Evolutionary conservation across 2,329 filamentous ascomycete species (phyloP).

Genomic region (Fusarium kyushuense): DNA sequence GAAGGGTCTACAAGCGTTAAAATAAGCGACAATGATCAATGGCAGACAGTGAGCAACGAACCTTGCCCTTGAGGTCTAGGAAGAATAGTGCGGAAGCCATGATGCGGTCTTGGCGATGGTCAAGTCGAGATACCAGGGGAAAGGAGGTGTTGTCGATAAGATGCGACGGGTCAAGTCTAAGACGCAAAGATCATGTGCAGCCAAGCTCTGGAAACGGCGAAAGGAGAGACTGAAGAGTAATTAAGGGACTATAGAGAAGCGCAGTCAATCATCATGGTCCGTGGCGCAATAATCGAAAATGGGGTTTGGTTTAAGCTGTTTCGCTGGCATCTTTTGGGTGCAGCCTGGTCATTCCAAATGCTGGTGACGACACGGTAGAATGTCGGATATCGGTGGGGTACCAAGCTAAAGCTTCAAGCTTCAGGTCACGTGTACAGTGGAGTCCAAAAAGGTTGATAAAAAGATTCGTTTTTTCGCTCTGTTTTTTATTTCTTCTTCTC

Average conservation of each 20-base stretch:
- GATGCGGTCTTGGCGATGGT: slow-evolving; percentile 49
- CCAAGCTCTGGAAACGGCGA: slow-evolving; percentile 9
- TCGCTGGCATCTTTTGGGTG: slow-evolving; percentile 47
- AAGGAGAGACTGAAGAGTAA: slow-evolving; percentile 26
- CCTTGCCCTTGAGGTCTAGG: slow-evolving; percentile 99
- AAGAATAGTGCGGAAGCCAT: slow-evolving; percentile 99
- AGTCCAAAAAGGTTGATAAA: slow-evolving; percentile 17
- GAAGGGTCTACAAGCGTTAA: slow-evolving; percentile 78
- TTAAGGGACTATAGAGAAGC: slow-evolving; percentile 39
- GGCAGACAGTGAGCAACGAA: slow-evolving; percentile 53
- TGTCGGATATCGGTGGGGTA: slow-evolving; percentile 44
- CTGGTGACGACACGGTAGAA: slow-evolving; percentile 43
- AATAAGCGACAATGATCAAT: background rate
- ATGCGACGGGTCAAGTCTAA: slow-evolving; percentile 34
- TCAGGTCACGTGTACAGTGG: slow-evolving; percentile 32
- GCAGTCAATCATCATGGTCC: slow-evolving; percentile 46
- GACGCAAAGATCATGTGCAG: slow-evolving; percentile 33
- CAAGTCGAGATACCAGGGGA: slow-evolving; percentile 33
- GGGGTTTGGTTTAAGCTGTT: slow-evolving; percentile 31
- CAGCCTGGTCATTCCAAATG: slow-evolving; percentile 38
- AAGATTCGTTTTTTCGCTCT: slow-evolving; percentile 15
- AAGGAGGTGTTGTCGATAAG: slow-evolving; percentile 48
- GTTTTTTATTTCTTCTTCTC: slow-evolving; percentile 47
- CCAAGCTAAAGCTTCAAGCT: slow-evolving; percentile 21
- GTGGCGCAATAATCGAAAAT: slow-evolving; percentile 20